phyloP scores from a whole-genome alignment of 2,329 filamentous ascomycete genomes.

The Amauroascus verrucosus region DNA sequence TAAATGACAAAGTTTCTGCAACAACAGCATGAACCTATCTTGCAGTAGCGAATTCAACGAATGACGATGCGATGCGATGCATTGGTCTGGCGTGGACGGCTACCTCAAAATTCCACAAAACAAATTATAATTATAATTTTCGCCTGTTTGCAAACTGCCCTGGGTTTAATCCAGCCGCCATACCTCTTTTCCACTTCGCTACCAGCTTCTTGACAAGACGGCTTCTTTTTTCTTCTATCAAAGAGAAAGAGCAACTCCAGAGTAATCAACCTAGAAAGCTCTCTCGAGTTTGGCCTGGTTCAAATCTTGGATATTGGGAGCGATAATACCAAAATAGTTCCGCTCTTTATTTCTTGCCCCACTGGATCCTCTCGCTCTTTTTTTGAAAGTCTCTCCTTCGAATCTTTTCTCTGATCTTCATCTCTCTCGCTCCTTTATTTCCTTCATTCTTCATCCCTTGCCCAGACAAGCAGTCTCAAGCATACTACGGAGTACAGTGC shows the following conservation, averaged over 20 bases:
- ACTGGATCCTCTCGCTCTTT: not conserved
- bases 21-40: not conserved
- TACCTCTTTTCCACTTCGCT: not conserved
- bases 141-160: not conserved
- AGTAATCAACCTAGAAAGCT: not conserved
- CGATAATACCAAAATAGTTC: not conserved
- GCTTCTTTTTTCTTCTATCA: too few species aligned
- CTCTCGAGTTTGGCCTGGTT: not conserved
- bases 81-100: conserved; percentile 1
- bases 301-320: not conserved
- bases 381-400: not conserved
- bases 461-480: not conserved
- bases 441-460: not conserved
- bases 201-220: not conserved
- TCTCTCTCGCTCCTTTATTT: not conserved
- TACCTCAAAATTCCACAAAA: not conserved
- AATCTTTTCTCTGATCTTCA: not conserved
- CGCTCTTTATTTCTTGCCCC: not conserved
- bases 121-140: not conserved
- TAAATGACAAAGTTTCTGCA: not conserved
- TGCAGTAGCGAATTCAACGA: not conserved
- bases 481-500: not conserved
- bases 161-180: not conserved
- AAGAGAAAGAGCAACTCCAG: not conserved
- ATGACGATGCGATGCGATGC: not conserved